Evolutionary conservation across 306 rosid genomes (phyloP).

Genomic region (Corylus avellana): DNA sequence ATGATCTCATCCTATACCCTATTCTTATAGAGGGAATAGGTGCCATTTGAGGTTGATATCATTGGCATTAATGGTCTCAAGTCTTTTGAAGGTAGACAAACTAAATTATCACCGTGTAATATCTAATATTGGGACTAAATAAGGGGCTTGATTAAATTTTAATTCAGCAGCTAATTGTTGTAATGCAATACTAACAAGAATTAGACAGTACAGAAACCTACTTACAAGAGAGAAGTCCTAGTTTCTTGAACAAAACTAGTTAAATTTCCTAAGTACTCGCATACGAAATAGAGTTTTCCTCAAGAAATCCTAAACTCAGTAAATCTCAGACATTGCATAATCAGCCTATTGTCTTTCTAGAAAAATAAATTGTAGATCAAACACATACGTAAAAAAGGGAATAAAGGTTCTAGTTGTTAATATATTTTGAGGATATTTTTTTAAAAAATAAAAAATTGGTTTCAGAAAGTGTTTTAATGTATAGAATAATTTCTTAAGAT

Average conservation of each 20-base stretch:
- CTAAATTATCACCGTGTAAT: background rate
- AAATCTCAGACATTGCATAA: background rate
- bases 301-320: background rate
- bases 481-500: no score
- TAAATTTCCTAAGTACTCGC: background rate
- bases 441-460: no score
- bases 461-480: no score
- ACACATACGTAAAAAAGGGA: no score
- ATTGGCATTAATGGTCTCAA: background rate
- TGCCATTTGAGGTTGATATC: background rate
- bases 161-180: slow-evolving; percentile 11
- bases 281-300: background rate
- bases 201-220: background rate
- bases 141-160: background rate
- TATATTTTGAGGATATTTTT: no score
- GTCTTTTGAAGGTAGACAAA: background rate
- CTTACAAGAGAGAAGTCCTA: background rate
- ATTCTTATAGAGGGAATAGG: background rate
- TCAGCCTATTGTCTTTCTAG: no score
- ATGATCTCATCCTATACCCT: background rate
- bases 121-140: background rate
- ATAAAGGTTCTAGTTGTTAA: no score
- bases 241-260: background rate
- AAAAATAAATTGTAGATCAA: no score
- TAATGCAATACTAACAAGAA: background rate